A percentile compares a stretch with the other conserved stretches of the same genome.
These are phyloP conservation scores for Malus sylvestris DNA, from an alignment of 306 rosid species.

Conservation along the genomic window DNA sequence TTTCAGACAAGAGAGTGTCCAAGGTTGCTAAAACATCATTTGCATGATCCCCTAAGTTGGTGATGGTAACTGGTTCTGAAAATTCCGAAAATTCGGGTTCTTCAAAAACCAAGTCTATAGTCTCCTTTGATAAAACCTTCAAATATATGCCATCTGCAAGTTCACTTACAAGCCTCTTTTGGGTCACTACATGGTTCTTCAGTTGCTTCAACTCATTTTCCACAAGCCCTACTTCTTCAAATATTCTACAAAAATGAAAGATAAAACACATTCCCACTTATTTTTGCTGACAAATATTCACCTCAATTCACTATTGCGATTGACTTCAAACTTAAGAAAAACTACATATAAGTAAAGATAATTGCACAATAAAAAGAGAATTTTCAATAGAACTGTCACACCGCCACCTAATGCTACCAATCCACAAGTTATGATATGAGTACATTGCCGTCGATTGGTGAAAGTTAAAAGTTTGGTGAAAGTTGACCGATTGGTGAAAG, in stretches of 20 bases:
- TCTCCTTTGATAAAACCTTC: constrained; percentile 29
- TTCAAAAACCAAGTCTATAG: constrained; percentile 22
- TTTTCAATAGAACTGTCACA: too few relatives aligned
- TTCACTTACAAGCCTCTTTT: constrained; percentile 40
- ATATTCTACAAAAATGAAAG: constrained; percentile 35
- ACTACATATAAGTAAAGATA: neutral
- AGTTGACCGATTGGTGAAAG: too few relatives aligned
- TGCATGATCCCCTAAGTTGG: constrained; percentile 37
- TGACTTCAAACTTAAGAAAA: neutral
- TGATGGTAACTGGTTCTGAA: constrained; percentile 2
- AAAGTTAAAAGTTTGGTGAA: too few relatives aligned
- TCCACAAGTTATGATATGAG: too few relatives aligned
- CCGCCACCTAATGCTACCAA: too few relatives aligned
- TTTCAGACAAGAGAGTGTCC: constrained; percentile 55
- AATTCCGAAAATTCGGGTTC: constrained; percentile 7
- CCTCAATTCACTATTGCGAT: neutral
- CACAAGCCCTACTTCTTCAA: constrained; percentile 44
- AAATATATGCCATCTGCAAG: constrained; percentile 42
- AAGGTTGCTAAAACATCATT: constrained; percentile 45
- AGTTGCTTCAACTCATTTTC: constrained; percentile 52
- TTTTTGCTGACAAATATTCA: neutral
- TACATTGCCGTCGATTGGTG: too few relatives aligned
- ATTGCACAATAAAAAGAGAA: neutral
- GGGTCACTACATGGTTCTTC: constrained; percentile 47
- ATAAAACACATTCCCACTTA: neutral